Evolutionary conservation across 768 basidiomycete species (phyloP).

Genomic region (Lyophyllum semitale): DNA sequence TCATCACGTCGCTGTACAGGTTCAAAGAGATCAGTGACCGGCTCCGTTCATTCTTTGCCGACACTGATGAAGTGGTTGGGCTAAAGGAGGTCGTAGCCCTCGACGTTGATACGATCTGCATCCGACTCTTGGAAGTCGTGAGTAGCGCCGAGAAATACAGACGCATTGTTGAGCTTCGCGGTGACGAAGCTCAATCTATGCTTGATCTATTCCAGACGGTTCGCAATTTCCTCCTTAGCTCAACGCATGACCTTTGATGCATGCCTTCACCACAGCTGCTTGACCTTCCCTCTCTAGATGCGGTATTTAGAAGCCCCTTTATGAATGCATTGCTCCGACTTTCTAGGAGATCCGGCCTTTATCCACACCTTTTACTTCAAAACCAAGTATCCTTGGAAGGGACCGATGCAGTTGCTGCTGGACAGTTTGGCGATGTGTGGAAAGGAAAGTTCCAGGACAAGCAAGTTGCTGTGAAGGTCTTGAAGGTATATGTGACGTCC

Average conservation of each 20-base stretch:
- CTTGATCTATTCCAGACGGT: slow-evolving; percentile 15
- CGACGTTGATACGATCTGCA: slow-evolving; percentile 12
- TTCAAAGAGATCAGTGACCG: background rate
- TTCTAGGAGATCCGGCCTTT: slow-evolving; percentile 27
- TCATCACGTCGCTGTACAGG: background rate
- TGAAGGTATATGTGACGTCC: slow-evolving; percentile 19
- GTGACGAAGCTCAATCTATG: slow-evolving; percentile 8
- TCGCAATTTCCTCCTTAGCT: background rate
- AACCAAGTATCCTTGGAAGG: slow-evolving; percentile 10
- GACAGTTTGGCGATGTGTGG: slow-evolving; percentile 32
- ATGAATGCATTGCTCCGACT: slow-evolving; percentile 19
- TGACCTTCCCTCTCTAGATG: slow-evolving; percentile 8
- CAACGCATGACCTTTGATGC: background rate
- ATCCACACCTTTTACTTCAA: slow-evolving; percentile 25
- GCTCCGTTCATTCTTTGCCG: slow-evolving; percentile 4
- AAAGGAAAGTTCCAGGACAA: slow-evolving; percentile 25
- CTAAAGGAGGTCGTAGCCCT: slow-evolving; percentile 7
- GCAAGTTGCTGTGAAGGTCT: slow-evolving; percentile 31
- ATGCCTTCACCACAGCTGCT: slow-evolving; percentile 5
- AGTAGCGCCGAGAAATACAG: background rate
- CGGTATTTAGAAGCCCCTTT: slow-evolving; percentile 9
- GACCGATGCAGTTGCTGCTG: slow-evolving; percentile 19
- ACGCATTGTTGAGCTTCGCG: slow-evolving; percentile 2
- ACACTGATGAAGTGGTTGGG: slow-evolving; percentile 2
- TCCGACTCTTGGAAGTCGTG: slow-evolving; percentile 2